Evolutionary conservation across 2,329 filamentous ascomycete species (phyloP), one percentile per base, ranked within the genome.

Genomic region (Sporothrix phasma): DNA sequence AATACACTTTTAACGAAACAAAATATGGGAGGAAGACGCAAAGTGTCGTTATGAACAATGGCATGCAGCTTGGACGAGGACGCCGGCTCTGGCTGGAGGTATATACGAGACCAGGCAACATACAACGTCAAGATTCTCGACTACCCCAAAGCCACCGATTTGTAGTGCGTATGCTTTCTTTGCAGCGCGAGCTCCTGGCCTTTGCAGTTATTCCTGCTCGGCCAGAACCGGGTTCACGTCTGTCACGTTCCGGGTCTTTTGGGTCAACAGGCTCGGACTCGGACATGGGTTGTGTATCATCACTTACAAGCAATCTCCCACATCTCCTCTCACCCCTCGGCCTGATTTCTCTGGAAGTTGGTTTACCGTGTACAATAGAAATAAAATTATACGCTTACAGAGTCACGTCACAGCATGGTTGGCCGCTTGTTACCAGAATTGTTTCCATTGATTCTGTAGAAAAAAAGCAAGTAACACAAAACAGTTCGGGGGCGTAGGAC

Each of bases 281-380:
- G 24, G 7, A n/a, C 43, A n/a, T 47, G 62, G 39, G 26, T 58
- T 34, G 58, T 63, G 60, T 63, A 63, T 62, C 51, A 60, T 62
- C 43, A 37, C 62, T 43, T 45, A 19, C 69, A 70, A 17, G 26
- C 34, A 71, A 68, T 65, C 60, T 46, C 53, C 59, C 51, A 59
- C 29, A 51, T 68, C 67, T 66, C 66, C 67, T 60, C 64, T 68
- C 67, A 65, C 66, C 67, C 54, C 64, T 65, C 64, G 64, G 45
- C 41, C 41, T 54, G 53, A 24, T 29, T 60, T 54, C 69, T 70
- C 62, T 67, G 54, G 34, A 31, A 26, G 34, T 17, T 26, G n/a
- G 10, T 13, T 29, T 31, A 17, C 29, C 65, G 66, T 72, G 70
- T 73, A 72, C 51, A 70, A 69, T 71, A 71, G 68, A 70, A 66